phyloP scores from a whole-genome alignment of 257 asterid species.

The Plantago ovata region DNA sequence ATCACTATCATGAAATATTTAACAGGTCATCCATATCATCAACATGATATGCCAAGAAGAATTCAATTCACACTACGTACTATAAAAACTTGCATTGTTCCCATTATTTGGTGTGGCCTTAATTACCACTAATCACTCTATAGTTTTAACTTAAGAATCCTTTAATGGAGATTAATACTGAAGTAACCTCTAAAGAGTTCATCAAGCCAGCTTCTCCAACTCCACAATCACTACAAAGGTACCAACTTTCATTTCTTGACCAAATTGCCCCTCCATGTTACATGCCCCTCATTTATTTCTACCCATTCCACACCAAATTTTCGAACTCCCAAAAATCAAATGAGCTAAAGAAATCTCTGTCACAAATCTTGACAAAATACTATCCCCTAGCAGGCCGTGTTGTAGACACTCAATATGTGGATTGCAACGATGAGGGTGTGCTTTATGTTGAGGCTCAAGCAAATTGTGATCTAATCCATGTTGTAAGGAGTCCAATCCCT shows the following conservation, averaged over 20 bases:
- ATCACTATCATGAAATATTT: too few relatives aligned
- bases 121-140: too few relatives aligned
- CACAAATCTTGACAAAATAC: constrained; percentile 30
- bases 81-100: not conserved
- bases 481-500: constrained; percentile 26
- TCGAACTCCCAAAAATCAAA: constrained; percentile 19
- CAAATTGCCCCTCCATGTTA: constrained; percentile 36
- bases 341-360: constrained; percentile 38
- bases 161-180: constrained; percentile 25
- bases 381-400: constrained; percentile 55
- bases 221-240: constrained; percentile 17
- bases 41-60: too few relatives aligned
- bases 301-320: constrained; percentile 17
- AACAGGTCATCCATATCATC: too few relatives aligned
- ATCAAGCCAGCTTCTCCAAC: constrained; percentile 43
- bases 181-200: constrained; percentile 29
- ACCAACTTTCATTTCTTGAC: constrained; percentile 50
- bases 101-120: not conserved
- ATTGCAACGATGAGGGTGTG: constrained; percentile 42
- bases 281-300: constrained; percentile 43
- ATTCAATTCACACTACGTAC: too few relatives aligned
- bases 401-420: constrained; percentile 22
- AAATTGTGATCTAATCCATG: constrained; percentile 22
- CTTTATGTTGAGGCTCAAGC: constrained; percentile 36
- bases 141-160: not conserved